Evolutionary conservation across 768 basidiomycete genomes (phyloP), one percentile per base, ranked within the genome.

Genomic region (Tremella fuciformis): DNA sequence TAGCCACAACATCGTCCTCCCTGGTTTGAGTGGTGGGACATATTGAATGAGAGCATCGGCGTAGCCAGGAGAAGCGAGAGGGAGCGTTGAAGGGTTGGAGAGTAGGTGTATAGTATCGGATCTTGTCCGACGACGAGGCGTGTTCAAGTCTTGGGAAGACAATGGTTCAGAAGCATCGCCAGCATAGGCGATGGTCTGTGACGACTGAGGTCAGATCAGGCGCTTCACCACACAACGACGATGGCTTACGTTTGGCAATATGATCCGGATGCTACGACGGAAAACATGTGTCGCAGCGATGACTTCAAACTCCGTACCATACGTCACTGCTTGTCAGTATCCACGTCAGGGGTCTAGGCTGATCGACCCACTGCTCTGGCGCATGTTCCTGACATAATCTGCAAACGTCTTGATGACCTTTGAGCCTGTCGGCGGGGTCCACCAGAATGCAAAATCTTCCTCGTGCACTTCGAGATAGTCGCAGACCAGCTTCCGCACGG

Each of bases 1-100:
- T 7, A 73, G 59, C 71, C 71, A 73, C 6, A 73, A 54, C 71
- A 73, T 73, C 6, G 59, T 53, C 13, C 66, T 57, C 19, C 66
- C 70, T 15, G 63, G 65, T 8, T 55, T 54, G 37, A 58, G 41
- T 3, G 64, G 19, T 2, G 70, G 70, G 1, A 68, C 47, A 59
- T 62, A 69, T 15, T 69, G 59, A 9, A 58, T 59, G n/a, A 66
- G 55, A 24, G 60, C 50, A 13, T 53, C 18, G 25, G 64, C 53
- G 55, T 64, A 59, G 4, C 53, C 34, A 16, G 59, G 60, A 9
- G 66, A 59, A 40, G 67, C 64, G 0, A 59, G 63, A 6, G 61
- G 60, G 9, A 66, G 63, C 1, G 65, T 58, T 0, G 55, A 60
- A 0, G 67, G 63, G 8, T 58, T 60, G 3, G 52, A 24, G 38